Evolutionary conservation across 345 rosid species (phyloP).

Genomic region (Sonneratia alba): DNA sequence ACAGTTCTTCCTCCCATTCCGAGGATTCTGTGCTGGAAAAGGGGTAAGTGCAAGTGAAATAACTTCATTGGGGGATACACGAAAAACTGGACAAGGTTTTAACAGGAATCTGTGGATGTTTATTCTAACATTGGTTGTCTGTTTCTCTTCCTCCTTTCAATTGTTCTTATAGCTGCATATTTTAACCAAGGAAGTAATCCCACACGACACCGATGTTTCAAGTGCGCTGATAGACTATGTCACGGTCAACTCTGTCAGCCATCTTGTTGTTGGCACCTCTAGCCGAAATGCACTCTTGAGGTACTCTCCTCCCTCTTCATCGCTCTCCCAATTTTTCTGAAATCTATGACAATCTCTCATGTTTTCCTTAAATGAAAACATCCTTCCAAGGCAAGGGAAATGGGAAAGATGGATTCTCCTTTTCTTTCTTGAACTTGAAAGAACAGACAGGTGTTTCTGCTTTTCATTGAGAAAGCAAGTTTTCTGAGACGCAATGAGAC

Average conservation of each 20-base stretch:
- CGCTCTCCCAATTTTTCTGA: not conserved
- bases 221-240: conserved; percentile 43
- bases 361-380: too few species aligned
- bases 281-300: conserved; percentile 27
- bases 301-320: conserved; percentile 9
- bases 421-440: too few species aligned
- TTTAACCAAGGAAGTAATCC: conserved; percentile 41
- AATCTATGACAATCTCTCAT: too few species aligned
- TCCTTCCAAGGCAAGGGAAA: too few species aligned
- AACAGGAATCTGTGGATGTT: too few species aligned
- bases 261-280: conserved; percentile 53
- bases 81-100: not conserved
- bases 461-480: too few species aligned
- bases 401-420: too few species aligned
- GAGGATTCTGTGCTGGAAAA: conserved; percentile 64
- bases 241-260: conserved; percentile 27
- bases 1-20: conserved; percentile 51
- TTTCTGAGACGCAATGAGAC: too few species aligned
- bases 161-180: conserved; percentile 24
- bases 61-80: too few species aligned
- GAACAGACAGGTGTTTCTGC: too few species aligned
- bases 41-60: conserved; percentile 34
- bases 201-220: conserved; percentile 46
- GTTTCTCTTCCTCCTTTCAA: too few species aligned
- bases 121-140: too few species aligned